Conservation (phyloP, 2,329 filamentous ascomycete species). For the Zymoseptoria pseudotritici region DNA sequence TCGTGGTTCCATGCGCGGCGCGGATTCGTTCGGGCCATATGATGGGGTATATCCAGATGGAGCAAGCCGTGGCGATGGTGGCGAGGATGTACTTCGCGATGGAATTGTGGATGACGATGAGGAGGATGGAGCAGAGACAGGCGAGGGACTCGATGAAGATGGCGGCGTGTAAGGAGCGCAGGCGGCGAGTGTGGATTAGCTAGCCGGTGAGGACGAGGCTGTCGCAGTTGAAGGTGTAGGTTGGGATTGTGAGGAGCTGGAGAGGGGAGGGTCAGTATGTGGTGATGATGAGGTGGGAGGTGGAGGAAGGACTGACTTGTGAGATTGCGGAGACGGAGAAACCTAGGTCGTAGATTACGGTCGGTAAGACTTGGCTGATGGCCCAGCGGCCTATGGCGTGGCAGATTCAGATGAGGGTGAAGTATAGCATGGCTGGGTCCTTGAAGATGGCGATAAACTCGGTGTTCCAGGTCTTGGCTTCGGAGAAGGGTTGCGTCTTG, state of each 20-base stretch:
- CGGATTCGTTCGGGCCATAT: conserved; percentile 38
- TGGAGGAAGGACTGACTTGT: too few species aligned
- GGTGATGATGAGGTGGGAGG: too few species aligned
- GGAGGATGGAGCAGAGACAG: conserved; percentile 35
- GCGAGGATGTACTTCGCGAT: conserved; percentile 36
- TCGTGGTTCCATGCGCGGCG: conserved; percentile 34
- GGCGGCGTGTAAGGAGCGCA: conserved; percentile 16
- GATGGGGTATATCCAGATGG: conserved; percentile 34
- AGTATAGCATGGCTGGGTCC: conserved; percentile 15
- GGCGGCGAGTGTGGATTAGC: conserved; percentile 11
- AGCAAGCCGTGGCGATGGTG: conserved; percentile 35
- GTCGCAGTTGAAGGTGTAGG: conserved; percentile 17
- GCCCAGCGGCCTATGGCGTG: conserved; percentile 31
- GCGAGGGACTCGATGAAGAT: conserved; percentile 28
- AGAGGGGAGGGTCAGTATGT: too few species aligned
- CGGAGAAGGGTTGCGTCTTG: conserved; percentile 13
- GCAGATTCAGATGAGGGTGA: conserved; percentile 21
- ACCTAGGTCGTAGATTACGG: conserved; percentile 39
- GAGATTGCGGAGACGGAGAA: conserved; percentile 34
- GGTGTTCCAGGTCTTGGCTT: conserved; percentile 18
- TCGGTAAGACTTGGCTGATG: conserved; percentile 29
- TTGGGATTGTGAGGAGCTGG: conserved; percentile 36
- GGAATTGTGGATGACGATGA: conserved; percentile 31
- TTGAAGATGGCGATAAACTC: conserved; percentile 15
- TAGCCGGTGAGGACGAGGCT: conserved; percentile 15